phyloP scores from a whole-genome alignment of 73 alveolate species.

The Paramecium tetraurelia region DNA sequence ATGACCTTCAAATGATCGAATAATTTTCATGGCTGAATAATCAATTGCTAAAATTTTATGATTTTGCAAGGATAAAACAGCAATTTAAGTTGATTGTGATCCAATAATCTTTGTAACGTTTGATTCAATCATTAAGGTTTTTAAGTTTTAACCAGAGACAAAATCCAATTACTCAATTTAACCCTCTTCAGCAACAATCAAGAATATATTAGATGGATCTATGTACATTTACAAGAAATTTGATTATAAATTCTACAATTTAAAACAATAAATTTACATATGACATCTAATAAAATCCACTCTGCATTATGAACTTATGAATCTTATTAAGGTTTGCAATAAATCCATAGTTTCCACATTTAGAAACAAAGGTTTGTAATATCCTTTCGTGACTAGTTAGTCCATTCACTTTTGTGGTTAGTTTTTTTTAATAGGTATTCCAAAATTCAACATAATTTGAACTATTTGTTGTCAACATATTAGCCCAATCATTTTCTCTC shows the following conservation, averaged over 20 bases:
- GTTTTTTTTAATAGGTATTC: background rate
- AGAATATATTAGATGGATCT: background rate
- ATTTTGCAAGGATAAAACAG: background rate
- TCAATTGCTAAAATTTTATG: background rate
- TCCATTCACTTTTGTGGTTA: background rate
- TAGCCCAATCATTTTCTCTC: conserved; percentile 47
- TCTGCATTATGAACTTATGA: background rate
- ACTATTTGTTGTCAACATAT: background rate
- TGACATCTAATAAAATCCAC: background rate
- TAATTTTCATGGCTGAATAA: background rate
- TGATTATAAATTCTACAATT: background rate
- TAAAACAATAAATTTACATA: background rate
- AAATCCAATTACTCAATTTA: background rate
- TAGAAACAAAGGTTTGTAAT: background rate
- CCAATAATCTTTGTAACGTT: background rate
- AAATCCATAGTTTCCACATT: conserved; percentile 49
- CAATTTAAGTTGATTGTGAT: background rate
- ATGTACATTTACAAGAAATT: background rate
- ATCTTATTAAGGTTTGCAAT: background rate
- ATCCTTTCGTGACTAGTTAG: background rate
- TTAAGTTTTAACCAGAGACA: background rate
- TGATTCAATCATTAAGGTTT: background rate
- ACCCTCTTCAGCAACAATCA: conserved; percentile 16
- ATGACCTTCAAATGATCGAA: conserved; percentile 27
- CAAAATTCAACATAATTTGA: background rate